phyloP scores from a whole-genome alignment of 2,329 filamentous ascomycete species.

The Aquanectria penicillioides region DNA sequence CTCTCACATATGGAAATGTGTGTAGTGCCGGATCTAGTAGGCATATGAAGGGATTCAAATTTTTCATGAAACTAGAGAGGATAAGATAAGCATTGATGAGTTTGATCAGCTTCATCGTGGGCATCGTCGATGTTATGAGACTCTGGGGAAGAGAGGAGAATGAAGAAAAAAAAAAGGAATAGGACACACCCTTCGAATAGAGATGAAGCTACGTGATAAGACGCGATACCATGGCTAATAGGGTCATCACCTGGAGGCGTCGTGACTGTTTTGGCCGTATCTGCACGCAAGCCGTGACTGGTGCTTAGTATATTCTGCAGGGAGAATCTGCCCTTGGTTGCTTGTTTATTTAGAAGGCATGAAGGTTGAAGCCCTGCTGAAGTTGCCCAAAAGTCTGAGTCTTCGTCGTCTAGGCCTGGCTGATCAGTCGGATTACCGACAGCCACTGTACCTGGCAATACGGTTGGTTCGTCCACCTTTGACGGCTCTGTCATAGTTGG shows the following conservation, averaged over 20 bases:
- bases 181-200: slow-evolving; percentile 12
- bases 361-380: slow-evolving; percentile 42
- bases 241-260: not conserved
- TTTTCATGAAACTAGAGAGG: slow-evolving; percentile 46
- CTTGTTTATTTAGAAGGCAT: slow-evolving; percentile 46
- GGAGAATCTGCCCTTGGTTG: slow-evolving; percentile 46
- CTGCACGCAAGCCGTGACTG: not conserved
- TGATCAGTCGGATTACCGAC: not conserved
- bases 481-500: no score
- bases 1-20: slow-evolving; percentile 48
- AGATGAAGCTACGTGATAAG: slow-evolving; percentile 3
- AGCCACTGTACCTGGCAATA: not conserved
- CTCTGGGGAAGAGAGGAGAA: not conserved
- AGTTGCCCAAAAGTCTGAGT: not conserved
- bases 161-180: not conserved
- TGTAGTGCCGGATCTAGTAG: slow-evolving; percentile 51
- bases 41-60: slow-evolving; percentile 51
- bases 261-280: not conserved
- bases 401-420: not conserved
- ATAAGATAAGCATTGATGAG: not conserved
- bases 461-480: no score
- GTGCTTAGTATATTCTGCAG: slow-evolving; percentile 44
- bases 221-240: slow-evolving; percentile 5
- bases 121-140: no score
- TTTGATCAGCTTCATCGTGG: no score